Evolutionary conservation across 2,329 filamentous ascomycete species (phyloP), one percentile per base, ranked within the genome.

Genomic region (Aureobasidium pullulans): DNA sequence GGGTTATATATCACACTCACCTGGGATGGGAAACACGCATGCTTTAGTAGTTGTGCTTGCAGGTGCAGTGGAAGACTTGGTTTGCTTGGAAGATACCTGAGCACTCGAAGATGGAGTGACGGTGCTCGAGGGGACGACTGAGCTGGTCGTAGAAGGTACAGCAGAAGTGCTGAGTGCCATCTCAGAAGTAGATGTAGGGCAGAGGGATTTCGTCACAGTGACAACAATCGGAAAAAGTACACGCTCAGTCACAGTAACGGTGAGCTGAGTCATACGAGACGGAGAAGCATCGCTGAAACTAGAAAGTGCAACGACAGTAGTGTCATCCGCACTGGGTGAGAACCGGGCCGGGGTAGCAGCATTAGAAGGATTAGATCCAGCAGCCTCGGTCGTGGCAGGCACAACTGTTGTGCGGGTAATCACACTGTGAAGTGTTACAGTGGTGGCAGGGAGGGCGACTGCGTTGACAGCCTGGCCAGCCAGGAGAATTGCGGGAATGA

Each of bases 391-490:
- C 3, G 2, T 10, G 9, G 47, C 44, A 37, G 57, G 36, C 4
- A 59, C 47, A 13, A 19, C 6, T 3, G 47, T 52, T 11, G 57
- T 60, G 28, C 46, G 42, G 10, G 57, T 62, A 23, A 60, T 43
- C 13, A 52, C 23, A 15, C 52, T 44, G 28, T 44, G 54, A 2
- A 62, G 23, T 1, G 61, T 62, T 6, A 58, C 40, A 8, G 48
- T 52, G 13, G 54, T 43, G 13, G 44, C 31, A 16, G 57, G 52
- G 19, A 62, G 52, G 34, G 53, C 46, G 31, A 23, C 52, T n/a
- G 59, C 61, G 8, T 48, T 44, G 13, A 53, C 58, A 23, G 23
- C 28, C 49, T 61, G 61, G 44, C 61, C 53, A 39, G 61, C 61
- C 59, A 62, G 61, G 39, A 54, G 4, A 4, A 57, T 31, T 15